A percentile compares a stretch with the other conserved stretches of the same genome.
Evolutionary conservation across 768 basidiomycete genomes (phyloP).

Genomic region (Scleroderma citrinum): DNA sequence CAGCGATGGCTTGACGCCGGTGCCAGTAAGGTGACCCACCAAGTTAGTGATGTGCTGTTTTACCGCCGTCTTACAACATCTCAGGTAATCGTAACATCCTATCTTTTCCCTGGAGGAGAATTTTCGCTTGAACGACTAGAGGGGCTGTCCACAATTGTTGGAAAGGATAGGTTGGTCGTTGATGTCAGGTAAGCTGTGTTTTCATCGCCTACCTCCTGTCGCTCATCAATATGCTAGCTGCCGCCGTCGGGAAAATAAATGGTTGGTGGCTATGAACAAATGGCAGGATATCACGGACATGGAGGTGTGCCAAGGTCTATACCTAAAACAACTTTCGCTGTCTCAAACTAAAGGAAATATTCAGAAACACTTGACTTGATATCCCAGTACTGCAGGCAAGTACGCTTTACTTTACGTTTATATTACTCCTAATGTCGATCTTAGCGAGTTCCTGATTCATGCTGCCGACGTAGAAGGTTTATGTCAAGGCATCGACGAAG

Average conservation of each 20-base stretch:
- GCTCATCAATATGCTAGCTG: slow-evolving; percentile 48
- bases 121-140: slow-evolving; percentile 74
- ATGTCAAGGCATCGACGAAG: slow-evolving; percentile 92
- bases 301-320: slow-evolving; percentile 75
- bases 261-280: slow-evolving; percentile 98
- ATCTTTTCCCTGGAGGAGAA: slow-evolving; percentile 78
- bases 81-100: slow-evolving; percentile 97
- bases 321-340: background rate
- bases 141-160: slow-evolving; percentile 54
- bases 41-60: slow-evolving; percentile 1
- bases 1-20: slow-evolving; percentile 80
- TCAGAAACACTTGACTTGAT: slow-evolving; percentile 74
- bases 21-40: slow-evolving; percentile 70
- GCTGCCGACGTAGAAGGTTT: slow-evolving; percentile 99
- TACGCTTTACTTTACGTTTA: slow-evolving; percentile 1
- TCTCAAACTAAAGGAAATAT: background rate
- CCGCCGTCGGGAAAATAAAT: slow-evolving; percentile 64
- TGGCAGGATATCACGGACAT: slow-evolving; percentile 97
- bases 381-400: slow-evolving; percentile 75
- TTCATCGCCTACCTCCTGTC: background rate
- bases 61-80: slow-evolving; percentile 6
- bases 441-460: slow-evolving; percentile 89
- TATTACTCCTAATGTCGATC: slow-evolving; percentile 8
- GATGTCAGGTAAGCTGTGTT: slow-evolving; percentile 72
- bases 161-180: slow-evolving; percentile 85